These are phyloP conservation scores for Melastoma candidum DNA, from an alignment of 441 rosid species.

Conservation along the genomic window DNA sequence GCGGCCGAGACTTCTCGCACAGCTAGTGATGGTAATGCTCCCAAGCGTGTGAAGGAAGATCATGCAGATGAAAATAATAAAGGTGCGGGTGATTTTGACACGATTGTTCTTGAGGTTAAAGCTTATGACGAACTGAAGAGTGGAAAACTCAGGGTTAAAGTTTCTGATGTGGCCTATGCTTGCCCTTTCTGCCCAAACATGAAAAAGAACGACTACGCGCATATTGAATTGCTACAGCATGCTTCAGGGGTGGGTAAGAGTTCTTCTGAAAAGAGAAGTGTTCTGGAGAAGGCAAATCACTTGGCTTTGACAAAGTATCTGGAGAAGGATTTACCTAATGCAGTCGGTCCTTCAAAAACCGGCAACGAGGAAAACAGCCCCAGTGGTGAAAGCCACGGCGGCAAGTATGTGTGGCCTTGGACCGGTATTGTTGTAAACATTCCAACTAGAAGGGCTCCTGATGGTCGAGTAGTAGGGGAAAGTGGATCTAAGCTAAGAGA, in stretches of 20 bases:
- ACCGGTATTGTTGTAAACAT: constrained; percentile 68
- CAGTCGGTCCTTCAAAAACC: constrained; percentile 29
- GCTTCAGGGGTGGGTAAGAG: constrained; percentile 92
- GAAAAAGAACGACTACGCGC: constrained; percentile 53
- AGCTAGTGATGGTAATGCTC: constrained; percentile 17
- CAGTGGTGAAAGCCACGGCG: constrained; percentile 34
- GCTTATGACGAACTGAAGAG: constrained; percentile 57
- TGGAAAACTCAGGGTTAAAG: constrained; percentile 43
- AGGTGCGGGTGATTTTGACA: constrained; percentile 46
- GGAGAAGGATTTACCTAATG: constrained; percentile 41
- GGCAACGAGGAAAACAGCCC: constrained; percentile 18
- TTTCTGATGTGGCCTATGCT: constrained; percentile 41
- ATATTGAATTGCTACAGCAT: constrained; percentile 76
- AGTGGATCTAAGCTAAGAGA: constrained; percentile 86
- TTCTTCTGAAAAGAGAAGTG: constrained; percentile 51
- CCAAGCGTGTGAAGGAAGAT: neutral
- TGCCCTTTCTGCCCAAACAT: constrained; percentile 81
- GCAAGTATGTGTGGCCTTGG: constrained; percentile 98
- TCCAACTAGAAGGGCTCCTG: constrained; percentile 46
- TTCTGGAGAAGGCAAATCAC: constrained; percentile 68
- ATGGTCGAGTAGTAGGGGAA: constrained; percentile 67
- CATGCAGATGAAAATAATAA: constrained; percentile 6
- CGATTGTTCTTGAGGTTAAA: constrained; percentile 33
- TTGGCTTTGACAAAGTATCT: constrained; percentile 67
- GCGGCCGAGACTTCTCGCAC: constrained; percentile 29